Percentiles rank a stretch among this genome's conserved stretches.
phyloP scores from a whole-genome alignment of 192 early-diverging fungal genomes.

The Helicostylum pulchrum region DNA sequence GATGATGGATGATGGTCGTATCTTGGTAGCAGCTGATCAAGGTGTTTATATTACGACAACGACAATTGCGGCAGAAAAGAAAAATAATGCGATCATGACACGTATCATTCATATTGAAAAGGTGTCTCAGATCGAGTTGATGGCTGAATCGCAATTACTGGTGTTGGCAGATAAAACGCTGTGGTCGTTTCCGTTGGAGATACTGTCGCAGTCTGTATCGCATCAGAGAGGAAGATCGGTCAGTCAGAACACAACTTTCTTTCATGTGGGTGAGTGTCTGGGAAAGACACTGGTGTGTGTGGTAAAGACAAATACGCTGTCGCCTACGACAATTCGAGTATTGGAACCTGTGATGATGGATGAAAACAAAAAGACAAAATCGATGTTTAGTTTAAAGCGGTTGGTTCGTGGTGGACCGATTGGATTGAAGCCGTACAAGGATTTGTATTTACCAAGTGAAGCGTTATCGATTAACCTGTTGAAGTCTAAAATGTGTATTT shows the following conservation, averaged over 20 bases:
- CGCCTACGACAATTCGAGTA: conserved; percentile 25
- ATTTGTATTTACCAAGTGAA: conserved; percentile 92
- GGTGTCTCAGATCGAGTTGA: conserved; percentile 80
- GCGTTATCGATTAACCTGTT: conserved; percentile 82
- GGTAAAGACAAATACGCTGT: conserved; percentile 26
- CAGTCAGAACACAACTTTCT: conserved; percentile 29
- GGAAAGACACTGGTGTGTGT: conserved; percentile 26
- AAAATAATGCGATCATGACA: neutral
- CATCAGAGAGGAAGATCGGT: conserved; percentile 34
- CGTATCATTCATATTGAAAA: conserved; percentile 71
- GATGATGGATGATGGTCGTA: conserved; percentile 35
- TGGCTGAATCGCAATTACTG: conserved; percentile 74
- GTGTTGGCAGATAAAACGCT: conserved; percentile 77
- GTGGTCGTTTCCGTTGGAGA: conserved; percentile 52
- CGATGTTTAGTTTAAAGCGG: conserved; percentile 20
- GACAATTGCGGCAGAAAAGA: neutral
- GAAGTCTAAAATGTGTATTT: conserved; percentile 82
- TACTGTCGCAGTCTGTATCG: conserved; percentile 36
- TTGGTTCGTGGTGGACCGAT: conserved; percentile 15
- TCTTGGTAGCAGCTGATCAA: conserved; percentile 79
- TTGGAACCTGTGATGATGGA: conserved; percentile 17
- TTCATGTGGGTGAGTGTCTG: conserved; percentile 33
- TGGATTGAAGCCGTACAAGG: conserved; percentile 40
- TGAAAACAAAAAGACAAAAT: conserved; percentile 27
- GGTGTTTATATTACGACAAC: conserved; percentile 65